Evolutionary conservation across 495 filamentous ascomycete genomes (phyloP).

Genomic region (Lineolata rhizophorae): DNA sequence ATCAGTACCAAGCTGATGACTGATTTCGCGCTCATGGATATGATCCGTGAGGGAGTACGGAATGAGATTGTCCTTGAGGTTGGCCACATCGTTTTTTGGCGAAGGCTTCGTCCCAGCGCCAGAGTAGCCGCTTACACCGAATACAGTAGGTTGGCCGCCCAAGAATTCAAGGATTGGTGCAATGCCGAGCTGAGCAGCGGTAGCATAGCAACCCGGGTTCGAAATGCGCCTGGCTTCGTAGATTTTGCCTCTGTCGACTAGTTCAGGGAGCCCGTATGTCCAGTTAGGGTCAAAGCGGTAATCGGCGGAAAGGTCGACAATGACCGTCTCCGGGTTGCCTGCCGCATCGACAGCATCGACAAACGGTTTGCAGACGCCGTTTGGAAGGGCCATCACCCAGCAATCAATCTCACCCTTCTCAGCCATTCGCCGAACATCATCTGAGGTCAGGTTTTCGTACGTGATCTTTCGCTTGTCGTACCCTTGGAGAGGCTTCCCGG

Average conservation of each 20-base stretch:
- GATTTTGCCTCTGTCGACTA: constrained; percentile 56
- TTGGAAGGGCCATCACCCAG: constrained; percentile 96
- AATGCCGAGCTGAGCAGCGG: constrained; percentile 84
- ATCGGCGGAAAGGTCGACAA: constrained; percentile 87
- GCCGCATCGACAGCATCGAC: constrained; percentile 75
- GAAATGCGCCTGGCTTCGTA: constrained; percentile 68
- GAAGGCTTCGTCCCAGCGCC: constrained; percentile 91
- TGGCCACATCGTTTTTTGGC: constrained; percentile 85
- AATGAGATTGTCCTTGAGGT: constrained; percentile 74
- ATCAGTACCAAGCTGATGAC: constrained; percentile 46
- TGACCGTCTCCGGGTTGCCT: constrained; percentile 48
- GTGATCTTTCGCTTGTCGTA: constrained; percentile 85
- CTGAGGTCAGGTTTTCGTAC: constrained; percentile 77
- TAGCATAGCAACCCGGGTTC: constrained; percentile 94
- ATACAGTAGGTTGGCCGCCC: constrained; percentile 61
- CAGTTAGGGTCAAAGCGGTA: constrained; percentile 79
- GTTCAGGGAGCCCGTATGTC: constrained; percentile 90
- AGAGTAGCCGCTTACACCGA: constrained; percentile 90
- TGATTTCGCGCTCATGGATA: constrained; percentile 89
- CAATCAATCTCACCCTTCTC: constrained; percentile 84
- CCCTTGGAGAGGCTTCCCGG: constrained; percentile 72
- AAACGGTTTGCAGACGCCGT: constrained; percentile 91
- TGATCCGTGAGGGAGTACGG: constrained; percentile 88
- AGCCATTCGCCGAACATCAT: constrained; percentile 82
- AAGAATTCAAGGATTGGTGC: constrained; percentile 62